These are phyloP conservation scores for Lentinula aciculospora DNA, from an alignment of 768 basidiomycete species.

Conservation along the genomic window DNA sequence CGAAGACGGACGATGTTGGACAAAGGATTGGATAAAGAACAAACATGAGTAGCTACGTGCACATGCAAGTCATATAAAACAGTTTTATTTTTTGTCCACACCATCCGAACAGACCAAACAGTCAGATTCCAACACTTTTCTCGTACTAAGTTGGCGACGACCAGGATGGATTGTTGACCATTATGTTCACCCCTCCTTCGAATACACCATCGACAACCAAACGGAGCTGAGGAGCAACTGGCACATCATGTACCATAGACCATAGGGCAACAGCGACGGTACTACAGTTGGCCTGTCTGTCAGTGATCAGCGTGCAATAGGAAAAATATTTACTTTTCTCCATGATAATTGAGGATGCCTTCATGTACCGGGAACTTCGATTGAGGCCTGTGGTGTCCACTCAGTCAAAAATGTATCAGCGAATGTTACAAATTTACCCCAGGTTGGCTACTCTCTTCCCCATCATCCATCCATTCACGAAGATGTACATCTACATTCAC, in stretches of 20 bases:
- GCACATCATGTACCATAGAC: constrained; percentile 29
- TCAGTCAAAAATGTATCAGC: not conserved
- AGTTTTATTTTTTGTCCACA: no score
- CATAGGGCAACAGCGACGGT: constrained; percentile 52
- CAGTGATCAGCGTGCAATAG: not conserved
- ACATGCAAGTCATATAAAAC: no score
- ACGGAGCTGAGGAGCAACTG: constrained; percentile 29
- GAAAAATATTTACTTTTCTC: constrained; percentile 50
- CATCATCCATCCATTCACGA: constrained; percentile 90
- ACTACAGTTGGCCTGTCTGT: constrained; percentile 19
- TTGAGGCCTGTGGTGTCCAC: constrained; percentile 49
- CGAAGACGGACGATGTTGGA: no score
- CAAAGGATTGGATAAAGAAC: no score
- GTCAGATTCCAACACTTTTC: not conserved
- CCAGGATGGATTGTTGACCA: constrained; percentile 25
- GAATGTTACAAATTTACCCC: constrained; percentile 36
- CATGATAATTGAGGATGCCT: constrained; percentile 71
- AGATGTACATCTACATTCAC: constrained; percentile 42
- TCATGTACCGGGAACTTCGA: constrained; percentile 78
- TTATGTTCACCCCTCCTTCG: constrained; percentile 40
- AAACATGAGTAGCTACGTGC: no score
- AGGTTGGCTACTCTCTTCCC: constrained; percentile 73
- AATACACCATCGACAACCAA: constrained; percentile 32
- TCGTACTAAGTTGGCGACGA: not conserved
- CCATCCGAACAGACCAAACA: no score